Conservation (phyloP, 257 asterid species). For the Paulownia fortunei region DNA sequence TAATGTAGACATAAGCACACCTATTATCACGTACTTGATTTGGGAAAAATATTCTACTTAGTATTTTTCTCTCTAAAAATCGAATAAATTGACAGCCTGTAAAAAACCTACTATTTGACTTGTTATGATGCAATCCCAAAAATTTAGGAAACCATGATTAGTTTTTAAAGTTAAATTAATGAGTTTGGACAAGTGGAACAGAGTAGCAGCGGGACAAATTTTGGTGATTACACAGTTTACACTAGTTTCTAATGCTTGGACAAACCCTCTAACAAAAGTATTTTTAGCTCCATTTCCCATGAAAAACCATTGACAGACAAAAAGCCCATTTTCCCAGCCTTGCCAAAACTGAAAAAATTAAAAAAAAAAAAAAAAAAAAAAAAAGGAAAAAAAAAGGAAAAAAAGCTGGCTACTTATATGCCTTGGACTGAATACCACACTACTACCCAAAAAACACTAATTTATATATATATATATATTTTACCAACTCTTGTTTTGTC, state of each 20-base stretch:
- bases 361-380: neutral
- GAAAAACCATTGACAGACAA: constrained; percentile 39
- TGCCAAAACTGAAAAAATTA: constrained; percentile 18
- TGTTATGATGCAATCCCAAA: neutral
- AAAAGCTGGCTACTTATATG: constrained; percentile 43
- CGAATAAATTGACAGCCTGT: neutral
- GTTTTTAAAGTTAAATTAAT: neutral
- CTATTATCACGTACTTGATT: no score
- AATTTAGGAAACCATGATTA: neutral
- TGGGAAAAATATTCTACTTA: no score
- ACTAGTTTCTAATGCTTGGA: constrained; percentile 34
- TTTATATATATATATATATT: no score
- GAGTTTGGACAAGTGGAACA: constrained; percentile 21
- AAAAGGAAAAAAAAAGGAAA: constrained; percentile 19
- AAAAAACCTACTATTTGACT: constrained; percentile 6
- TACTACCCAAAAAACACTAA: constrained; percentile 24
- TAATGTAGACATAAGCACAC: no score
- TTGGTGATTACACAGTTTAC: constrained; percentile 6
- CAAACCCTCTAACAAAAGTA: neutral
- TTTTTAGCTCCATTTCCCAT: constrained; percentile 32
- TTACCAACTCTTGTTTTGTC: constrained; percentile 40
- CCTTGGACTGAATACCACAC: constrained; percentile 49
- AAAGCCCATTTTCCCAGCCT: constrained; percentile 48
- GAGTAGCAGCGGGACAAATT: constrained; percentile 24
- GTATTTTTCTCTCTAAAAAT: no score